Evolutionary conservation across 2,329 filamentous ascomycete genomes (phyloP).

Genomic region (Xylariomycetidae sp.): DNA sequence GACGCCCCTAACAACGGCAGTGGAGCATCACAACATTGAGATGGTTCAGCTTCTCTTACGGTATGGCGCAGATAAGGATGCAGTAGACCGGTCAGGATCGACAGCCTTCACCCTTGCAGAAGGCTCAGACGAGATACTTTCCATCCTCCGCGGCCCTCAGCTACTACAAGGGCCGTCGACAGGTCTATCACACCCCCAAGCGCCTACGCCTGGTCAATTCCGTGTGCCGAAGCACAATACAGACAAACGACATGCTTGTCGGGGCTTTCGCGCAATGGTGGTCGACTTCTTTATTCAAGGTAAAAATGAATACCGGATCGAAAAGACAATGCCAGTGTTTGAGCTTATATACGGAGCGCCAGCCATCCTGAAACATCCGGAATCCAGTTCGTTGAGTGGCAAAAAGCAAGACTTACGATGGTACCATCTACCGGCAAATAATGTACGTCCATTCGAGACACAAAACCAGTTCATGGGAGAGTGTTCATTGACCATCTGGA

Average conservation of each 20-base stretch:
- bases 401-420: slow-evolving; percentile 1
- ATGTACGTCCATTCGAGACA: no score
- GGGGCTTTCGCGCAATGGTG: neutral
- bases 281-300: slow-evolving; percentile 1
- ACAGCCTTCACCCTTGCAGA: slow-evolving; percentile 1
- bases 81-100: neutral
- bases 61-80: slow-evolving; percentile 1
- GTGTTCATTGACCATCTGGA: neutral
- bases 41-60: neutral
- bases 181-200: neutral
- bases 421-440: slow-evolving; percentile 3
- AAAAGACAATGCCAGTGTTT: slow-evolving; percentile 1
- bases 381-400: neutral
- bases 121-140: neutral
- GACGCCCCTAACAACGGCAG: neutral
- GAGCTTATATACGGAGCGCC: slow-evolving; percentile 1
- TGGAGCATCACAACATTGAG: neutral
- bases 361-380: neutral
- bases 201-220: neutral
- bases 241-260: slow-evolving; percentile 1
- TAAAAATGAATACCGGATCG: neutral
- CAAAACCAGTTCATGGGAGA: neutral
- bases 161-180: slow-evolving; percentile 1
- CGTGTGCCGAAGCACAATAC: neutral
- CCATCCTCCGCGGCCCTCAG: neutral